Evolutionary conservation across 768 basidiomycete species (phyloP), one percentile per base, ranked within the genome.

Genomic region (Pleurotus tuoliensis): DNA sequence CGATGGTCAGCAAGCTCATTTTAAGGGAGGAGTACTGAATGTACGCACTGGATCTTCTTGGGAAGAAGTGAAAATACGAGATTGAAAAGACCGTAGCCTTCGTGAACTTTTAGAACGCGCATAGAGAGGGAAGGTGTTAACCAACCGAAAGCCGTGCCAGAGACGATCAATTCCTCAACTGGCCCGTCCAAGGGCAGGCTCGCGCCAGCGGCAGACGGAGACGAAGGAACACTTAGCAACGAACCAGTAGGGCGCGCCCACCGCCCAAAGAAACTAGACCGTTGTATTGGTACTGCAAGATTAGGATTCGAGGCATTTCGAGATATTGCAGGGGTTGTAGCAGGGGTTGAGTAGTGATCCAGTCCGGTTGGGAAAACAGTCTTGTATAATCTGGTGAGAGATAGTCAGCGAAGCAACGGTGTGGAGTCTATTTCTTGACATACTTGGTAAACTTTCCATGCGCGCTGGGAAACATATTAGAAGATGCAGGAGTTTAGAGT

Each of bases 11-110:
- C 7, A 34, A 34, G 11, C 30, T 11, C 11, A 34, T 34, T 34
- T 34, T 11, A 34, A 25, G 9, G 30, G 9, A 34, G 30, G 20
- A 34, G 40, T 4, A 38, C 81, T 54, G 59, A 34, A 9, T 34
- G 9, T 34, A 34, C 30, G 30, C 11, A 88, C 87, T 87, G 83
- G 55, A 86, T 72, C 63, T 80, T 84, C 59, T 83, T 83, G 15
- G 90, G 91, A 12, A 92, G 70, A 15, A 92, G 68, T 3, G 88
- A 90, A 57, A 92, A 84, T 8, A 91, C 84, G 47, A 92, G 78
- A 64, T 92, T 92, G 71, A 92, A 92, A 22, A 92, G 65, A 0
- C 89, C 88, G 62, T 74, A 85, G 0, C 82, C 78, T 74, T 55
- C 30, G 30, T 11, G 47, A 56, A 50, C 27, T 3, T 20, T 38